Conservation (phyloP, 1,284 basidiomycete species). For the Schizopora paradoxa region DNA sequence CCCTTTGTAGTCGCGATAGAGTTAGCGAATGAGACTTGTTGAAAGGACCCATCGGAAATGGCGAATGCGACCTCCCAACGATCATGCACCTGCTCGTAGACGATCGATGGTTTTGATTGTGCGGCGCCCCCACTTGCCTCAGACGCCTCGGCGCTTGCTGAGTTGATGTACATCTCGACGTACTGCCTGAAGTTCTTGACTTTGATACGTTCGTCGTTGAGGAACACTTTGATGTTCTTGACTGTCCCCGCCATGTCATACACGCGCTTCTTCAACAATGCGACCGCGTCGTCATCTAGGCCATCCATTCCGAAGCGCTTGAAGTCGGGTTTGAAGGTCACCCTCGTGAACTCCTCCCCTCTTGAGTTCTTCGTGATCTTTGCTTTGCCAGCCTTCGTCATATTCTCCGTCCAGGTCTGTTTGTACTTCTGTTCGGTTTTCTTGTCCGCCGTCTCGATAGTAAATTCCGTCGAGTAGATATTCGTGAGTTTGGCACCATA, state of each 20-base stretch:
- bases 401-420: constrained; percentile 94
- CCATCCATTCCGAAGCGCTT: constrained; percentile 87
- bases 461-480: constrained; percentile 97
- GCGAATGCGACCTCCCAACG: constrained; percentile 98
- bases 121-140: constrained; percentile 71
- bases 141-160: constrained; percentile 60
- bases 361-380: constrained; percentile 90
- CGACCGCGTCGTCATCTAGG: constrained; percentile 90
- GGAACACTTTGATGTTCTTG: constrained; percentile 88
- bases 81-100: constrained; percentile 76
- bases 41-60: constrained; percentile 85
- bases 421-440: constrained; percentile 87
- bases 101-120: constrained; percentile 68
- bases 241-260: constrained; percentile 97
- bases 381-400: constrained; percentile 81
- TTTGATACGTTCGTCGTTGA: constrained; percentile 91
- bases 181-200: constrained; percentile 98
- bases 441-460: constrained; percentile 95
- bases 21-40: constrained; percentile 97
- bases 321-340: constrained; percentile 94
- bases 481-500: constrained; percentile 98
- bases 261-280: constrained; percentile 90
- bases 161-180: constrained; percentile 88
- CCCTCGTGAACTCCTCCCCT: constrained; percentile 89
- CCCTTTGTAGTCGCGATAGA: constrained; percentile 97